Conservation (phyloP, 163 green algal genomes). For the Chlorella variabilis region DNA sequence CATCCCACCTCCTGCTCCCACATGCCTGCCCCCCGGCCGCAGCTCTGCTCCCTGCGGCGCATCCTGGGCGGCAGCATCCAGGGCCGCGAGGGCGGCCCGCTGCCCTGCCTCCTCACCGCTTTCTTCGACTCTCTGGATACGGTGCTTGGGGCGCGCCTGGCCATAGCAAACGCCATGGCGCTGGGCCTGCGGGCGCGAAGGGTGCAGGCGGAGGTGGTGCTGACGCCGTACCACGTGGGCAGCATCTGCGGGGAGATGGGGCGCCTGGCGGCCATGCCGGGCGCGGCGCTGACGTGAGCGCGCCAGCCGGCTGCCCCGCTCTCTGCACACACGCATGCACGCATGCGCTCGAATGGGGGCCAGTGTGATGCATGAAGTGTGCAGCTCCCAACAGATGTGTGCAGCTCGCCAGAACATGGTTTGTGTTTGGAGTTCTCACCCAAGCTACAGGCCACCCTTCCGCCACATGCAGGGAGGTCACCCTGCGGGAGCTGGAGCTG, state of each 20-base stretch:
- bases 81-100: not conserved
- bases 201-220: not conserved
- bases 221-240: not conserved
- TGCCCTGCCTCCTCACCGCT: not conserved
- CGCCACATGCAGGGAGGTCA: not conserved
- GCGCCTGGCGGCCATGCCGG: not conserved
- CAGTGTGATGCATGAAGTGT: no score
- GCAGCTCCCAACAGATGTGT: no score
- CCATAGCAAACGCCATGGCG: no score
- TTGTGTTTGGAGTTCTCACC: no score
- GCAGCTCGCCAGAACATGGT: no score
- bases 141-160: not conserved
- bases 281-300: slow-evolving; percentile 4
- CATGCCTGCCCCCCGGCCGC: not conserved
- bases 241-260: not conserved
- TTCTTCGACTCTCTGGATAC: slow-evolving; percentile 29
- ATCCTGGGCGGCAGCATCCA: not conserved
- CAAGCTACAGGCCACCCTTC: no score
- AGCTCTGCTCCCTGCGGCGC: not conserved
- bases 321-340: not conserved
- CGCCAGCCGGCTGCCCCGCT: no score
- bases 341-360: no score
- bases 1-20: not conserved
- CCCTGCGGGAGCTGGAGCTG: not conserved
- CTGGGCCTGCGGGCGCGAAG: not conserved